Base-by-base conservation (phyloP, 805 yeast species). In the Candida pseudofarinosa region DNA sequence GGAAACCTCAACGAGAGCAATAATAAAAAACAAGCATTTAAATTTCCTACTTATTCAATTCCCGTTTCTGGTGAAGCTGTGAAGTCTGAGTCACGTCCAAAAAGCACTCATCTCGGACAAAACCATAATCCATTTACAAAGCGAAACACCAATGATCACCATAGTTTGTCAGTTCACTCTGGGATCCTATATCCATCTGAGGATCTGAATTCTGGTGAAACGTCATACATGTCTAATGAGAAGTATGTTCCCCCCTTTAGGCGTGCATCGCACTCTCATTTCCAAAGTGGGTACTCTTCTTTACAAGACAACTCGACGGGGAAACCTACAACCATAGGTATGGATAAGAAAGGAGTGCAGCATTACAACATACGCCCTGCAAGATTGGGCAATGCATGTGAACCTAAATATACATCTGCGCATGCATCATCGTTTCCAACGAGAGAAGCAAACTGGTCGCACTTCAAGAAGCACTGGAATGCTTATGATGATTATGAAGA, bases 171-270 rank as follows among this genome's bases (percentile, higher is more conserved):
- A 16, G 32, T 19, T 7, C 40, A 43, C 4, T 7, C 40, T 17
- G 44, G 49, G 33, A 35, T 19, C 14, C 16, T 32, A 5, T 10
- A 7, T 23, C 10, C 28, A 23, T 15, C 17, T 7, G 34, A 6
- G 15, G 17, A 32, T 32, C 38, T 33, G 17, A 45, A 40, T 34
- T 15, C 38, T 33, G 43, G 47, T 14, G 37, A 44, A n/a, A 38
- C 46, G 1, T 26, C 45, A 35, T 48, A 48, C 17, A 33, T 43
- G 10, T 47, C 52, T 18, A 46, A 48, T 4, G 37, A 46, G 19
- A 82, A 79, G 55, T 83, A 84, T 52, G 67, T 84, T 33, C 90
- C 90, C 16, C 89, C 89, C n/a, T 81, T 77, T 53, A 65, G 83
- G 49, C 71, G 89, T 56, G 75, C 78, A 0, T 75, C 81, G 3